Evolutionary conservation across 2,329 filamentous ascomycete genomes (phyloP), one percentile per base, ranked within the genome.

Genomic region (Botryotinia calthae): DNA sequence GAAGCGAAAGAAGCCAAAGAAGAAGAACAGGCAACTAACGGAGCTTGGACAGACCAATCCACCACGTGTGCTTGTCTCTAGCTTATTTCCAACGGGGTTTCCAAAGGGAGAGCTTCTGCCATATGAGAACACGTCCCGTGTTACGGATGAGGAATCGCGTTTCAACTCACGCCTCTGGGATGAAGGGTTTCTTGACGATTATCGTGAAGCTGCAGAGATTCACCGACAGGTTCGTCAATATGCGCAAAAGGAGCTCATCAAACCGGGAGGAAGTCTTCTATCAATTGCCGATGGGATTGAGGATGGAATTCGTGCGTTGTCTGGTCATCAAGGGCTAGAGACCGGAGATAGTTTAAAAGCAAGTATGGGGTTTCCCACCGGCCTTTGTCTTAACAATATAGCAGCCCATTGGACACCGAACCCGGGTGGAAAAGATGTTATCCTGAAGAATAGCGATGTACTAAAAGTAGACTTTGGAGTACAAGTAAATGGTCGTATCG

Each of bases 381-480:
- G 87, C 0, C 76, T 88, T 37, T 85, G 82, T 73, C 77, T 88
- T 71, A 88, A 89, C 75, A 83, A 88, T 75, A 81, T 83, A 59
- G 86, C 84, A 22, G 87, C 87, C 10, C 87, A 89, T 79, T 89
- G 83, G 77, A 88, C 86, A 1, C 87, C 87, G 10, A 89, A 88
- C 76, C 84, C 87, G 1, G 86, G 87, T 2, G 83, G 87, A 79
- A 91, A 89, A 82, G 93, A 94, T 81, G 87, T 91, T 78, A 83
- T 94, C 48, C 84, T 96, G 73, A 85, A 92, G 79, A 82, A 90
- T 74, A 87, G 89, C 75, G 93, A 97, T 80, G 92, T 97, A 51
- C 87, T 95, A 87, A 95, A 93, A 82, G 90, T 95, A 12, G 92
- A 95, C 79, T 93, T 94, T 79, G 92, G 93, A 66, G 92, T 95